Conservation (phyloP, 2,329 filamentous ascomycete genomes). For the Cercospora sp. region DNA sequence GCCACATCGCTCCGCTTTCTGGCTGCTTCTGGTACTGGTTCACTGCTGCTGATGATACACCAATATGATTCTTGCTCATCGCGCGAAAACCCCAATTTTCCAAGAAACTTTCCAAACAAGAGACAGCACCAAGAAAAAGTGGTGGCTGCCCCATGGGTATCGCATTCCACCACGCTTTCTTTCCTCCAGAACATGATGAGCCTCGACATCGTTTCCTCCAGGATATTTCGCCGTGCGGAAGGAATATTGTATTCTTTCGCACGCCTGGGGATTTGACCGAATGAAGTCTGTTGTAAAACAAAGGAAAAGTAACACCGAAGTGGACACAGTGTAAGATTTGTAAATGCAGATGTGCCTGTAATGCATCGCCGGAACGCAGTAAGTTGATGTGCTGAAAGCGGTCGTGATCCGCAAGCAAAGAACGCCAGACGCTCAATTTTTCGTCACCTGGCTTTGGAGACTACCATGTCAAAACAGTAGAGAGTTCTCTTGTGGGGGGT, state of each 20-base stretch:
- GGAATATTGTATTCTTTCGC: background rate
- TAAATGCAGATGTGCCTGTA: constrained; percentile 12
- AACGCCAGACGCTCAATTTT: constrained; percentile 3
- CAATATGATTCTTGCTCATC: background rate
- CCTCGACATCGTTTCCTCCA: background rate
- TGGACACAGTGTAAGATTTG: background rate
- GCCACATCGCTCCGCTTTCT: background rate
- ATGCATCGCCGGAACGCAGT: constrained; percentile 14
- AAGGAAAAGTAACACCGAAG: background rate
- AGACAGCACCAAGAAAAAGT: background rate
- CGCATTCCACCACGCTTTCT: background rate
- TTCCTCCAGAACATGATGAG: background rate
- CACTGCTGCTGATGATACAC: background rate
- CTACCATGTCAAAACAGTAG: background rate
- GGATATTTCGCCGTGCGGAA: background rate
- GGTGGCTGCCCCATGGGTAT: background rate
- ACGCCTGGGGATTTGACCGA: background rate
- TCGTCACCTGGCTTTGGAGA: background rate
- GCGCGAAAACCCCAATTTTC: background rate
- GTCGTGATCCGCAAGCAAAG: background rate
- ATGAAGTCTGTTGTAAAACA: background rate
- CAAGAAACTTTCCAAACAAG: background rate
- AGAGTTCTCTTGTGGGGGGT: constrained; percentile 1
- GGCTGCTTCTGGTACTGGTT: background rate
- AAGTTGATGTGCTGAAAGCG: background rate